These are phyloP conservation scores for Cicer yamashitae DNA, from an alignment of 306 rosid species.

Conservation along the genomic window DNA sequence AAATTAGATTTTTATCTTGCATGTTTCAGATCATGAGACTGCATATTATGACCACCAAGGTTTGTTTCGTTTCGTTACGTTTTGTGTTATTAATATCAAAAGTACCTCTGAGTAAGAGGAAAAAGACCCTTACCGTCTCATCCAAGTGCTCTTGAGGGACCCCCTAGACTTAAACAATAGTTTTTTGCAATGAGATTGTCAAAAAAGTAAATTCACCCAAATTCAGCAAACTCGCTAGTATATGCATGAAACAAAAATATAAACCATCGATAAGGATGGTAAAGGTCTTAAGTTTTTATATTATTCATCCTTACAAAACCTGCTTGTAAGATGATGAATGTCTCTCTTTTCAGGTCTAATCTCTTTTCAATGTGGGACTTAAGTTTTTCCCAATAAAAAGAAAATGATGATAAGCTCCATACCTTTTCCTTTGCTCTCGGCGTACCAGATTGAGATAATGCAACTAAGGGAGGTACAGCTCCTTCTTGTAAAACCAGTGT, in stretches of 20 bases:
- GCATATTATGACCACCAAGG: neutral
- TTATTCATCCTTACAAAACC: no score
- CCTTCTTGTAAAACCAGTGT: constrained; percentile 97
- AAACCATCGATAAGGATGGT: no score
- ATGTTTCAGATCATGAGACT: constrained; percentile 16
- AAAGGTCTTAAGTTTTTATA: no score
- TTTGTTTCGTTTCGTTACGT: no score
- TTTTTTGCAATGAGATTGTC: neutral
- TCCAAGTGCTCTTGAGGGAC: no score
- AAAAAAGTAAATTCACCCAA: neutral
- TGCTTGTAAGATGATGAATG: no score
- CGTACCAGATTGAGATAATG: constrained; percentile 87
- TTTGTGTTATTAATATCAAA: no score
- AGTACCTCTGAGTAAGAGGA: no score
- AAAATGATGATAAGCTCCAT: constrained; percentile 20
- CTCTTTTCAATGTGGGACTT: no score
- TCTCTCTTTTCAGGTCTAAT: no score
- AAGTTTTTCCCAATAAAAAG: neutral
- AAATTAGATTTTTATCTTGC: constrained; percentile 15
- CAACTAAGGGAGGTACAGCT: constrained; percentile 95
- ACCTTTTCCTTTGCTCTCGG: constrained; percentile 98
- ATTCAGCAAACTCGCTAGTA: constrained; percentile 30
- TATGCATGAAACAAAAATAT: neutral
- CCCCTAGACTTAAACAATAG: neutral
- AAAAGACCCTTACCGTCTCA: no score